Base-by-base conservation (phyloP, 2,329 filamentous ascomycete species). In the Colletotrichum gigasporum region DNA sequence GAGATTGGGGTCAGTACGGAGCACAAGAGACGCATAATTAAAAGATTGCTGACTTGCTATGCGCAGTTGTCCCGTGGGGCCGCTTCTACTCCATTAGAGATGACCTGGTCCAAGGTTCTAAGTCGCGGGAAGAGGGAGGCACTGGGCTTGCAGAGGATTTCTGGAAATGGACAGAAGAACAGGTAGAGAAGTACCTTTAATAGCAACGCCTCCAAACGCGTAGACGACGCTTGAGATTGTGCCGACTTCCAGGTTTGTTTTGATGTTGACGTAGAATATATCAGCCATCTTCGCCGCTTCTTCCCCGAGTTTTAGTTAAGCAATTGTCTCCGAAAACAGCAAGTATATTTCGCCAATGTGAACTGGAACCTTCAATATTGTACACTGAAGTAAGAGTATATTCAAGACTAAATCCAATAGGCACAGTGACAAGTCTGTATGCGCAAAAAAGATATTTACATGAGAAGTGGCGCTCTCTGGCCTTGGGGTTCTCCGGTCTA, bases 91-190 rank as follows among this genome's bases (percentile, higher is more conserved):
- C 70, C 3, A 67, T 77, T 3, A 70, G 75, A 1, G 59, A 68
- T 3, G 75, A 76, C 4, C 62, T 81, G 34, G 57, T 68, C 1
- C 59, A 66, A 2, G 72, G 71, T 2, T 69, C 69, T n/a, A 73
- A 76, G 63, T 57, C 71, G 2, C 69, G 73, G 51, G 69, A 70
- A 2, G 78, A 81, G 44, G 78, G 79, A 2, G 79, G 79, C 2
- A 76, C 70, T 4, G 79, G 78, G 2, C 70, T 69, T 16, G 76
- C 71, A 1, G 69, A 73, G 52, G 72, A 73, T 47, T 81, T 81
- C 48, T 82, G 78, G 79, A 69, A 76, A 4, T 82, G 80, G 80
- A 75, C 72, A 1, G 74, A 80, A 58, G 73, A 75, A 14, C 78
- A 82, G 35, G 68, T 80, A 16, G 72, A 73, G 32, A 37, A 58